phyloP scores from a whole-genome alignment of 208 protist genomes.

The Leishmania tropica region DNA sequence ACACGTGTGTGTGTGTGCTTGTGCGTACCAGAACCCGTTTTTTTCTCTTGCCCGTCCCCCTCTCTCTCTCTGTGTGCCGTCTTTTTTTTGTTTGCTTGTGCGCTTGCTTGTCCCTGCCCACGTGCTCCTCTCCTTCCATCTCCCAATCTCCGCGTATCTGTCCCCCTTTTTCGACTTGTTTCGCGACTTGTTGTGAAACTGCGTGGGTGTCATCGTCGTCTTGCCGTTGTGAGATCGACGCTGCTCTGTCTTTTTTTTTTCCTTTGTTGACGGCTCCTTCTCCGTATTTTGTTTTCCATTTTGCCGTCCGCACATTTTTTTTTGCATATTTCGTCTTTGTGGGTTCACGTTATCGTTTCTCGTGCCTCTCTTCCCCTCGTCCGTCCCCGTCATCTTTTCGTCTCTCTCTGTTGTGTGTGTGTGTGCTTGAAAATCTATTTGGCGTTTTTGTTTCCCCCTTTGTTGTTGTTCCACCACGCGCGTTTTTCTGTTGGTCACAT shows the following conservation, averaged over 20 bases:
- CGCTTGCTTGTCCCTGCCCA: neutral
- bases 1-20: neutral
- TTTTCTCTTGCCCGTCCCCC: neutral
- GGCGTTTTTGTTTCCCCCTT: neutral
- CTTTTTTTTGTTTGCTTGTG: no score
- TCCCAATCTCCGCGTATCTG: neutral
- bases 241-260: neutral
- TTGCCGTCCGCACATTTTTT: neutral
- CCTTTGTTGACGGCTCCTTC: neutral
- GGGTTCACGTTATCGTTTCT: neutral
- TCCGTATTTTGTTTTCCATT: neutral
- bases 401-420: no score
- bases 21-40: no score
- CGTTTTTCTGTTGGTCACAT: slow-evolving; percentile 5
- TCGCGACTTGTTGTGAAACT: neutral
- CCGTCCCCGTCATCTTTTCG: neutral
- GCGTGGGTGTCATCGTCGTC: neutral
- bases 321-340: neutral
- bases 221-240: neutral
- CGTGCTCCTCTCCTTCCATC: neutral
- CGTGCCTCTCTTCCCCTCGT: neutral
- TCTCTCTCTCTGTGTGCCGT: neutral
- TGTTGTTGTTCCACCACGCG: neutral
- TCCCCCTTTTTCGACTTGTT: neutral
- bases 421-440: neutral